Conservation (phyloP, 1,139 yeast species). For the Zygoascus hellenicus region DNA sequence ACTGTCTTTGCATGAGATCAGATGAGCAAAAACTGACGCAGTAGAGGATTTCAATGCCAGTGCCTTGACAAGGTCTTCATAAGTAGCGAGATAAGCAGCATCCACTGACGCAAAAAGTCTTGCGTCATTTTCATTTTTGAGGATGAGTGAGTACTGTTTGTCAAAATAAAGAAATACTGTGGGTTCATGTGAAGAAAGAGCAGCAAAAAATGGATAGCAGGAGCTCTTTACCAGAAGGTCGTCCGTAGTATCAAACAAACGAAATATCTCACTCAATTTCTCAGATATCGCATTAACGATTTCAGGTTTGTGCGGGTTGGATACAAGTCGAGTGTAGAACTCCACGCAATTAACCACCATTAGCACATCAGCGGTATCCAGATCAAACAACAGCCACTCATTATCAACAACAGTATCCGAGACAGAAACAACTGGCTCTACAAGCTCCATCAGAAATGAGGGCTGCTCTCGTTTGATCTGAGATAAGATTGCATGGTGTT, state of each 20-base stretch:
- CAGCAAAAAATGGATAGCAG: conserved; percentile 22
- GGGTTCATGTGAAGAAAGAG: conserved; percentile 19
- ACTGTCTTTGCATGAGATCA: conserved; percentile 14
- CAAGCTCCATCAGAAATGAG: conserved; percentile 20
- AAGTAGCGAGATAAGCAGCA: conserved; percentile 11
- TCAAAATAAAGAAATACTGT: conserved; percentile 22
- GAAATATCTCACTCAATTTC: conserved; percentile 19
- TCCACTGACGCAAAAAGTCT: conserved; percentile 6
- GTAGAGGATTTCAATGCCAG: conserved; percentile 6
- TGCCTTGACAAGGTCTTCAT: conserved; percentile 5
- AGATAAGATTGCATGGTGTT: not conserved
- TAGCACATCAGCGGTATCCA: conserved; percentile 16
- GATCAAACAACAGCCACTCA: conserved; percentile 15
- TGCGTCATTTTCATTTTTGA: not conserved
- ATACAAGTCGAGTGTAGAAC: conserved; percentile 22
- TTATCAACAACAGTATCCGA: conserved; percentile 16
- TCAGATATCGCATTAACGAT: conserved; percentile 14
- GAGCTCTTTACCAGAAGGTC: conserved; percentile 19
- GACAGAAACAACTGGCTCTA: conserved; percentile 18
- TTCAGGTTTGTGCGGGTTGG: conserved; percentile 15
- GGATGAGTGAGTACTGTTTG: conserved; percentile 9
- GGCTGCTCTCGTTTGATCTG: conserved; percentile 1
- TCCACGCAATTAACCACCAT: conserved; percentile 19
- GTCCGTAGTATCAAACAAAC: conserved; percentile 18
- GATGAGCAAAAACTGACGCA: conserved; percentile 7